Percentiles rank a stretch among this genome's conserved stretches.
phyloP scores from a whole-genome alignment of 805 yeast species.

The Kuraishia hungarica region DNA sequence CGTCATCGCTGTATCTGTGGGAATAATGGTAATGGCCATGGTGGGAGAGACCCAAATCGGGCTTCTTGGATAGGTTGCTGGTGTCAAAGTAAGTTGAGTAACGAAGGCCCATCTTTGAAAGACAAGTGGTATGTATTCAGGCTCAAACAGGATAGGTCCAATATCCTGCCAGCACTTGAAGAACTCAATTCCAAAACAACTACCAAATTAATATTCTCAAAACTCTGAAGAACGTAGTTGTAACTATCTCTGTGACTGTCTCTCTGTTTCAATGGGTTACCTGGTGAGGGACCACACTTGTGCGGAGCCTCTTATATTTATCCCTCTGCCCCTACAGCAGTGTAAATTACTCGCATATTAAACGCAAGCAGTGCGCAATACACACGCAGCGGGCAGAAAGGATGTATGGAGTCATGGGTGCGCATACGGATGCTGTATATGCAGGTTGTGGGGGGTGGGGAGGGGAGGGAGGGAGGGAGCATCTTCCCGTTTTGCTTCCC shows the following conservation, averaged over 20 bases:
- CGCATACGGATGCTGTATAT: background rate
- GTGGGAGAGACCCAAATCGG: background rate
- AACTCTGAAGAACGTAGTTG: background rate
- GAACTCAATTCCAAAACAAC: background rate
- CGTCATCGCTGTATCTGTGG: slow-evolving; percentile 12
- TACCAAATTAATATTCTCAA: background rate
- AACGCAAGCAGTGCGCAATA: background rate
- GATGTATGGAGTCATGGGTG: background rate
- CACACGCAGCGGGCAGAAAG: background rate
- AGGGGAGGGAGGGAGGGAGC: background rate
- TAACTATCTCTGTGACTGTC: no score
- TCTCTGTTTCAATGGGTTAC: background rate
- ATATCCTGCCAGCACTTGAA: background rate
- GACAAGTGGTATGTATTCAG: background rate
- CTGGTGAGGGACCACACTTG: background rate
- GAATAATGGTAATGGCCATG: background rate
- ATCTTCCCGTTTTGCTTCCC: background rate
- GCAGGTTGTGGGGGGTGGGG: no score
- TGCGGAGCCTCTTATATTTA: background rate
- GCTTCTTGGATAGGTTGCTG: slow-evolving; percentile 7
- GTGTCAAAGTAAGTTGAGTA: slow-evolving; percentile 32
- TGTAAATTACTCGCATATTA: background rate
- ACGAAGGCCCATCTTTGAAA: slow-evolving; percentile 33
- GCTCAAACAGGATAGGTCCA: background rate
- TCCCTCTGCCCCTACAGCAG: background rate